Conservation (phyloP, 108 stramenopile genomes). For the Skeletonema menzelii region DNA sequence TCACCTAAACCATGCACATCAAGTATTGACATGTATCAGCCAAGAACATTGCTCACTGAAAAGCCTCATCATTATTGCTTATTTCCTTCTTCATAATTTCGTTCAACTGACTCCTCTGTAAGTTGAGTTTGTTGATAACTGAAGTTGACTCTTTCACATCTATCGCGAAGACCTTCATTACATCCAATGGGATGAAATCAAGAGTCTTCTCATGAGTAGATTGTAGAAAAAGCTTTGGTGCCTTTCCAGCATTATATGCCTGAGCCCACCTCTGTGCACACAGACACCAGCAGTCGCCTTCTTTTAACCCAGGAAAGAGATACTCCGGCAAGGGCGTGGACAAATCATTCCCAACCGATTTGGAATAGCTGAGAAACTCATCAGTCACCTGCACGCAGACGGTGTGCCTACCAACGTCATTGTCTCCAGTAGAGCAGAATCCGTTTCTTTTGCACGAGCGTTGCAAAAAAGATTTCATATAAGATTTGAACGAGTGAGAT, state of each 20-base stretch:
- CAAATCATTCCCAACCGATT: slow-evolving; percentile 81
- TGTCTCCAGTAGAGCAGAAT: slow-evolving; percentile 54
- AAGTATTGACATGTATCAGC: background rate
- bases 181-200: slow-evolving; percentile 58
- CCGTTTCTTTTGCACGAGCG: background rate
- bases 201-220: slow-evolving; percentile 85
- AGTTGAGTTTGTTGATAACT: slow-evolving; percentile 50
- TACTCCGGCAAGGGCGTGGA: slow-evolving; percentile 74
- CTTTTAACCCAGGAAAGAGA: slow-evolving; percentile 78
- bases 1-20: background rate
- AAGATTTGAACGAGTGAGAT: background rate
- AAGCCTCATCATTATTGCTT: slow-evolving; percentile 23
- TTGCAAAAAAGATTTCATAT: background rate
- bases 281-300: slow-evolving; percentile 85
- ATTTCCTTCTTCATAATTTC: slow-evolving; percentile 31
- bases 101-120: slow-evolving; percentile 57
- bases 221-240: slow-evolving; percentile 66
- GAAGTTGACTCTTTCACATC: slow-evolving; percentile 62
- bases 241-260: slow-evolving; percentile 68
- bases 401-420: slow-evolving; percentile 81
- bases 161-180: slow-evolving; percentile 60
- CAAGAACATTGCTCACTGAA: slow-evolving; percentile 11
- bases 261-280: slow-evolving; percentile 88
- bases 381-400: slow-evolving; percentile 80
- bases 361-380: slow-evolving; percentile 70